Base-by-base conservation (phyloP, 148 eudicot genomes). In the Arbutus unedo region DNA sequence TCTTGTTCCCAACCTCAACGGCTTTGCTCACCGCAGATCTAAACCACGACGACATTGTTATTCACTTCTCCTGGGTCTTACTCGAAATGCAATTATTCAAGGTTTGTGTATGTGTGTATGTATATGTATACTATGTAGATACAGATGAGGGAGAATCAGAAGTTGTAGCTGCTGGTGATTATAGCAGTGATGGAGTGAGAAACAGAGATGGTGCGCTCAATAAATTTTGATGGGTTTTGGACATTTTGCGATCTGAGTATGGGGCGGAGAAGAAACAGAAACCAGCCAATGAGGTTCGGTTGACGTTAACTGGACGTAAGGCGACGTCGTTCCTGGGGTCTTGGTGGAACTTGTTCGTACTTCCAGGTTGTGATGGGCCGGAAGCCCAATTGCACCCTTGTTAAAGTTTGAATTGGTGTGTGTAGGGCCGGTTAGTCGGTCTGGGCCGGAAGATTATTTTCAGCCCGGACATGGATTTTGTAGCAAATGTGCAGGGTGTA, bases 1-100 rank as follows among this genome's bases (percentile, higher is more conserved):
- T 95, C 85, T 93, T 93, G 89, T 93, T 93, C 31, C 96, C 98
- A 50, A 90, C 98, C 84, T 95, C 98, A 83, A 95, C 98, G 74
- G 98, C 98, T 81, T 88, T 95, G 87, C 83, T 93, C 83, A 95
- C 90, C 82, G 96, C 98, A 72, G 91, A 90, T 81, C 92, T 84
- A 55, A 92, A 70, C 98, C 98, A 95, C 87, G 98, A 92, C 89
- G 96, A 88, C 98, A 93, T 95, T 89, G 56, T 41, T 15, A 53
- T 41, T 66, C 11, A 31, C 71, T 75, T 51, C 10, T 21, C 57
- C 14, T 75, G 23, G 78, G 57, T 57, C 59, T 75, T 50, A 51
- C 50, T 50, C 19, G 38, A 4, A 23, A 51, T 50, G 38, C 78
- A 76, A 13, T 51, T 18, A n/a, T 2, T n/a, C 76, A 48, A 45